phyloP scores from a whole-genome alignment of 768 basidiomycete species.

The Dioszegia aurantiaca region DNA sequence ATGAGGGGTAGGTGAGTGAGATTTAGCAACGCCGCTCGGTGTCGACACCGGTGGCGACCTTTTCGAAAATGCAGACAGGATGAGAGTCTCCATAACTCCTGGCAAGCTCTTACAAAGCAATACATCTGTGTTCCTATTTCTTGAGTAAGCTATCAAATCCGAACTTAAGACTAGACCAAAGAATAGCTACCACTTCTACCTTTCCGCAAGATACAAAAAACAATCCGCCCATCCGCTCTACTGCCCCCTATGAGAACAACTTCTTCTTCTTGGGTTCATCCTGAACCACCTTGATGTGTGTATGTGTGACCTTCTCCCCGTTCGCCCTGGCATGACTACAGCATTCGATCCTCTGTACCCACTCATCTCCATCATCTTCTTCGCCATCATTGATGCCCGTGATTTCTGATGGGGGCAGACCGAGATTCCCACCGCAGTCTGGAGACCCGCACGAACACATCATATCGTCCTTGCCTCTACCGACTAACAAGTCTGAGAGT shows the following conservation, averaged over 20 bases:
- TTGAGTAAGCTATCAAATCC: no score
- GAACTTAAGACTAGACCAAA: no score
- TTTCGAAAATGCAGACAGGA: no score
- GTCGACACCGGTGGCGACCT: no score
- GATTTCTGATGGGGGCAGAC: constrained; percentile 56
- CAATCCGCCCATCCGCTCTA: neutral
- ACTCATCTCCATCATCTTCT: constrained; percentile 76
- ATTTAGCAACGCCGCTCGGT: no score
- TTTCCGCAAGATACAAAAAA: neutral
- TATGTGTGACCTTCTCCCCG: constrained; percentile 24
- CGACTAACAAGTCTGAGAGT: constrained; percentile 82
- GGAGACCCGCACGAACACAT: constrained; percentile 71
- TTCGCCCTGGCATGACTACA: constrained; percentile 40
- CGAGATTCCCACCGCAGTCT: constrained; percentile 54
- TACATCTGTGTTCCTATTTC: no score
- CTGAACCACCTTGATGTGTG: constrained; percentile 50
- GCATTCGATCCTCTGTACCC: constrained; percentile 69
- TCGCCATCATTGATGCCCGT: constrained; percentile 40
- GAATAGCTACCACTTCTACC: no score
- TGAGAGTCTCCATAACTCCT: no score
- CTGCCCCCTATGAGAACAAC: constrained; percentile 46
- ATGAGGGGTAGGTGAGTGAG: no score
- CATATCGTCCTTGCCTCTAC: constrained; percentile 70
- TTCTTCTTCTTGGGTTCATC: constrained; percentile 52
- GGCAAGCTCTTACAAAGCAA: no score